Conservation (phyloP, 2,329 filamentous ascomycete genomes). For the Alternaria burnsii region DNA sequence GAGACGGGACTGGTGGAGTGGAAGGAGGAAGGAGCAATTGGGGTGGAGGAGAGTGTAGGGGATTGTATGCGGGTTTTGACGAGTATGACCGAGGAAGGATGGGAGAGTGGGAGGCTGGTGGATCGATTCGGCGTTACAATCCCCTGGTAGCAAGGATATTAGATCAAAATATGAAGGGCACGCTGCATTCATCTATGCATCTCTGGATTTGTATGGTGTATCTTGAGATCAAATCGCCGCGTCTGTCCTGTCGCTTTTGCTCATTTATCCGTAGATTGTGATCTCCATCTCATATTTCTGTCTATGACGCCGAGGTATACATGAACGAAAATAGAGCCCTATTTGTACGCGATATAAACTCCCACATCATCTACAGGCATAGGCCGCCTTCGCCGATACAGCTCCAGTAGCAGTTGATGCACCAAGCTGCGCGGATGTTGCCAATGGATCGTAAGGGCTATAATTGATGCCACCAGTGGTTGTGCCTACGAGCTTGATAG, state of each 20-base stretch:
- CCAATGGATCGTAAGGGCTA: too few relatives aligned
- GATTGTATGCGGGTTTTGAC: conserved; percentile 52
- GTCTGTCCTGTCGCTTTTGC: neutral
- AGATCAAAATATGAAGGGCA: neutral
- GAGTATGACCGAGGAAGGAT: conserved; percentile 27
- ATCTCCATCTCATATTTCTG: neutral
- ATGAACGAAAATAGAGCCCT: neutral
- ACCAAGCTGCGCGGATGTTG: neutral
- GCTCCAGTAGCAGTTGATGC: neutral
- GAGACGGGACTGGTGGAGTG: conserved; percentile 56
- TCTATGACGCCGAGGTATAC: neutral
- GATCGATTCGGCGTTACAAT: conserved; percentile 56
- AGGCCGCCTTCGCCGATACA: neutral
- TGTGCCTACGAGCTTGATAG: neutral
- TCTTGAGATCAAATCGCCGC: neutral
- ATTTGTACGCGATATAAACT: neutral
- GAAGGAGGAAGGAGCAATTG: conserved; percentile 57
- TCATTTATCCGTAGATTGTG: neutral
- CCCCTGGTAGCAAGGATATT: conserved; percentile 48
- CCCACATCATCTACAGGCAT: neutral
- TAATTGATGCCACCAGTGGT: neutral
- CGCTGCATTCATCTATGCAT: neutral
- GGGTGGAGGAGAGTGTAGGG: conserved; percentile 52
- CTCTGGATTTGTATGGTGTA: neutral
- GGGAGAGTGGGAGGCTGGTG: conserved; percentile 52